Evolutionary conservation across 2,329 filamentous ascomycete genomes (phyloP).

Genomic region (Stagonosporopsis cucurbitacearum): DNA sequence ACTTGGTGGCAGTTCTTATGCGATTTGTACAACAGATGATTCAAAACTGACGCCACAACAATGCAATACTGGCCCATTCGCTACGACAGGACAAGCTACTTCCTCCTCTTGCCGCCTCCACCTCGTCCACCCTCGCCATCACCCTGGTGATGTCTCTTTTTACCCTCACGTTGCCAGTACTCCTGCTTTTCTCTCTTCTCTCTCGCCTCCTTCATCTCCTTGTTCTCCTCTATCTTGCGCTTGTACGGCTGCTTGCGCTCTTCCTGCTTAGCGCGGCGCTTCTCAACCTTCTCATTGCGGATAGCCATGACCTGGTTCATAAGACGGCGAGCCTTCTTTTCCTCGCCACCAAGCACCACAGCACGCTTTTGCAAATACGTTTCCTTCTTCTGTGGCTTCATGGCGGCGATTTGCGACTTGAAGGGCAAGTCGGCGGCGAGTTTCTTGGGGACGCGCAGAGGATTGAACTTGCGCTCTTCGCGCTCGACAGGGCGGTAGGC

Average conservation of each 20-base stretch:
- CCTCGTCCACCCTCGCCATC: constrained; percentile 54
- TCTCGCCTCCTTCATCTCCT: constrained; percentile 82
- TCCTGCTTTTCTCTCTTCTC: constrained; percentile 93
- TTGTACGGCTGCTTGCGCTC: constrained; percentile 80
- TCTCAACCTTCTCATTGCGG: constrained; percentile 87
- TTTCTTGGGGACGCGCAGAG: constrained; percentile 76
- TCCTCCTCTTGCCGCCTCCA: constrained; percentile 45
- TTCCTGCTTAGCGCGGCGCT: constrained; percentile 84
- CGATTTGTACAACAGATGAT: neutral
- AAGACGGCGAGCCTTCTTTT: constrained; percentile 84
- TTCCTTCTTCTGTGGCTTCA: constrained; percentile 77
- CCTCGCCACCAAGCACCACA: constrained; percentile 82
- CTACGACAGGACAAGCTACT: constrained; percentile 13
- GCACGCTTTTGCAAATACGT: constrained; percentile 97
- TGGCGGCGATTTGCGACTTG: constrained; percentile 86
- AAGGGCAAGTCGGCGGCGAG: constrained; percentile 86
- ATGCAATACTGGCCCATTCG: constrained; percentile 6
- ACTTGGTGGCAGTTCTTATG: neutral
- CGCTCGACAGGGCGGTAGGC: constrained; percentile 73
- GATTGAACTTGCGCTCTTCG: constrained; percentile 59
- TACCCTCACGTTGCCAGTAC: constrained; percentile 90
- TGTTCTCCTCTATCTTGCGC: constrained; percentile 80
- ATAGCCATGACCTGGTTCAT: constrained; percentile 93
- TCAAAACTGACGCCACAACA: neutral
- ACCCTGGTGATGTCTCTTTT: constrained; percentile 69